These are phyloP conservation scores for Eimeria sp. DNA, from an alignment of 169 alveolate species.

Conservation along the genomic window DNA sequence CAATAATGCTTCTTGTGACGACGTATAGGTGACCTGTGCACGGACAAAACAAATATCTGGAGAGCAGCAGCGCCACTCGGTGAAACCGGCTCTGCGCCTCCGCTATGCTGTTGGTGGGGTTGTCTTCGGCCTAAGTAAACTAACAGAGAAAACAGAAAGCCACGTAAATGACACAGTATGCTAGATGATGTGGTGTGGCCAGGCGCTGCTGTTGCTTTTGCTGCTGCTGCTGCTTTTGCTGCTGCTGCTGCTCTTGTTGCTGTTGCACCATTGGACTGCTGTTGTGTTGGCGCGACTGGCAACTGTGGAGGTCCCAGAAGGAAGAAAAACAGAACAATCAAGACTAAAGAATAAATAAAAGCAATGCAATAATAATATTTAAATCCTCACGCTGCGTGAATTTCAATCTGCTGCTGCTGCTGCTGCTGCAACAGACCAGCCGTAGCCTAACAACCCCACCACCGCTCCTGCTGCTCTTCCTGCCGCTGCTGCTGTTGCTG, in stretches of 20 bases:
- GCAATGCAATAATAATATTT: background rate
- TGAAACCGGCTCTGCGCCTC: background rate
- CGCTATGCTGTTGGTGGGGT: conserved; percentile 20
- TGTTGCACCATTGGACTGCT: conserved; percentile 57
- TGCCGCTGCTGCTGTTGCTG: no score
- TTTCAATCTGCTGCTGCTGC: no score
- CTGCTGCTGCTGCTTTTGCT: conserved; percentile 21
- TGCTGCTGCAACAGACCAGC: no score
- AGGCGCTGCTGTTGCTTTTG: background rate
- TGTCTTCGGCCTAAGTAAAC: background rate
- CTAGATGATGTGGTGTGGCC: background rate
- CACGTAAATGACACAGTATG: background rate
- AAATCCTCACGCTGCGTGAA: background rate
- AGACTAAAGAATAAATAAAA: background rate
- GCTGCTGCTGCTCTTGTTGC: conserved; percentile 35
- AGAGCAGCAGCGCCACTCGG: background rate
- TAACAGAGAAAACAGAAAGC: background rate
- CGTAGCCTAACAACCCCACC: no score
- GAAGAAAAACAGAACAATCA: no score
- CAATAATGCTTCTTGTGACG: background rate
- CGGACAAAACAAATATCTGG: background rate
- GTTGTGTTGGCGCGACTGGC: background rate
- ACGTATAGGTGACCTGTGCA: background rate
- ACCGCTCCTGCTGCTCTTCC: no score
- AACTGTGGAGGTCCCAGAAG: background rate